Evolutionary conservation across 768 basidiomycete genomes (phyloP).

Genomic region (Podaxis pistillaris): DNA sequence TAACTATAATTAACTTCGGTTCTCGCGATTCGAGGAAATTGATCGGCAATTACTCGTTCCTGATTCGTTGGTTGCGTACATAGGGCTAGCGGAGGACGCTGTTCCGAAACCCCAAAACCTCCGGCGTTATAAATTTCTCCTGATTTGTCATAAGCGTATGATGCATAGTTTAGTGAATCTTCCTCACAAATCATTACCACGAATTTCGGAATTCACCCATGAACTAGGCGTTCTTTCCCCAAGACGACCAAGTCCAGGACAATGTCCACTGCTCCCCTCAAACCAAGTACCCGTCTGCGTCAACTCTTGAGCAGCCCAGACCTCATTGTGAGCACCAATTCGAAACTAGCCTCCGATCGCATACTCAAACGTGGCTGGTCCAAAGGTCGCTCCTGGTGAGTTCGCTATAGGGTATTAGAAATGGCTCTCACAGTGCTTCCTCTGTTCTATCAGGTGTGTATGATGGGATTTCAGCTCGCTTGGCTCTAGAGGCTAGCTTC

Average conservation of each 20-base stretch:
- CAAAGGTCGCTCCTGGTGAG: conserved; percentile 11
- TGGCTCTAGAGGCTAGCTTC: conserved; percentile 52
- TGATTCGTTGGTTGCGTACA: not conserved
- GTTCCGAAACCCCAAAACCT: not conserved
- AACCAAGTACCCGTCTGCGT: conserved; percentile 14
- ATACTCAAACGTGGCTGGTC: not conserved
- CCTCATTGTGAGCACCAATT: conserved; percentile 12
- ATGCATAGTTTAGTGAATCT: not conserved
- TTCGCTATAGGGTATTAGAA: not conserved
- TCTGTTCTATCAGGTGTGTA: conserved; percentile 38
- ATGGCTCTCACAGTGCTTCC: not conserved
- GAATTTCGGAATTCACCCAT: not conserved
- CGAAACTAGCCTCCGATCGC: not conserved
- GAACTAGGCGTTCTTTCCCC: not conserved
- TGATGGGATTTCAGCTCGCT: conserved; percentile 50
- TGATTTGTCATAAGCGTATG: not conserved
- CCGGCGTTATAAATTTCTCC: not conserved
- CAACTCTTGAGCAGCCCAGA: conserved; percentile 3
- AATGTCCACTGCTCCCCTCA: not conserved
- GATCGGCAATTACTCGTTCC: not conserved
- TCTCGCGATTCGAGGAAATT: not conserved
- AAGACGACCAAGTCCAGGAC: not conserved
- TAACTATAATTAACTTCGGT: not conserved
- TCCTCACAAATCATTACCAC: not conserved
- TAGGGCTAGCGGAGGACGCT: not conserved